These are phyloP conservation scores for Diplosphaera chodatii DNA, from an alignment of 139 green algal genomes.

Conservation along the genomic window DNA sequence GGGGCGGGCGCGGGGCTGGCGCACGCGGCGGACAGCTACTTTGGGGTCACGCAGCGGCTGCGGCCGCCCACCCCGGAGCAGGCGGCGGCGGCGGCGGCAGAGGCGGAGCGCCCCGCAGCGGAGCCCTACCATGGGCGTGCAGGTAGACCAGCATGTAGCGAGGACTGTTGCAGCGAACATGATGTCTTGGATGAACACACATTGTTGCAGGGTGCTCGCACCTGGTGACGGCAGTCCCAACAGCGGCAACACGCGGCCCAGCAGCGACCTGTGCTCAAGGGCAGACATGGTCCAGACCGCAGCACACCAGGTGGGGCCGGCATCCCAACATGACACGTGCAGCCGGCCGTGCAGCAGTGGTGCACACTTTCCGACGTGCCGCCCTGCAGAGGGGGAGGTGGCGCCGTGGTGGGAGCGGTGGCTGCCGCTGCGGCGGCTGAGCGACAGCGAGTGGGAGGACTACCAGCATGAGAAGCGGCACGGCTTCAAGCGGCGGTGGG, in stretches of 20 bases:
- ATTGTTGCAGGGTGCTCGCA: too few relatives aligned
- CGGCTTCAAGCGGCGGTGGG: neutral
- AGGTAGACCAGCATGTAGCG: too few relatives aligned
- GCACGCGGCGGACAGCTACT: neutral
- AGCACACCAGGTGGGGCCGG: too few relatives aligned
- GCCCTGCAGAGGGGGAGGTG: neutral
- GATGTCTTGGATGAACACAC: too few relatives aligned
- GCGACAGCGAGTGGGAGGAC: conserved; percentile 18
- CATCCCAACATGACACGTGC: neutral
- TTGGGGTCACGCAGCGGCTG: neutral
- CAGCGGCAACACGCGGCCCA: too few relatives aligned
- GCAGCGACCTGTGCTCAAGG: too few relatives aligned
- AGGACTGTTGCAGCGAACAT: too few relatives aligned
- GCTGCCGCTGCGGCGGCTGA: conserved; percentile 5
- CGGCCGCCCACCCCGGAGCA: neutral
- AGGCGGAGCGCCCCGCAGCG: neutral
- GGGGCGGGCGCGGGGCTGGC: neutral
- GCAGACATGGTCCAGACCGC: too few relatives aligned
- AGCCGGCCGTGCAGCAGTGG: neutral
- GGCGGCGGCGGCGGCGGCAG: neutral
- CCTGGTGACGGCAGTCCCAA: too few relatives aligned
- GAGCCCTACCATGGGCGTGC: neutral
- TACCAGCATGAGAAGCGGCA: conserved; percentile 13
- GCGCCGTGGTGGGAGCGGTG: neutral
- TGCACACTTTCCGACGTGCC: neutral